Evolutionary conservation across 139 green algal genomes (phyloP).

Genomic region (Nannochloris sp.): DNA sequence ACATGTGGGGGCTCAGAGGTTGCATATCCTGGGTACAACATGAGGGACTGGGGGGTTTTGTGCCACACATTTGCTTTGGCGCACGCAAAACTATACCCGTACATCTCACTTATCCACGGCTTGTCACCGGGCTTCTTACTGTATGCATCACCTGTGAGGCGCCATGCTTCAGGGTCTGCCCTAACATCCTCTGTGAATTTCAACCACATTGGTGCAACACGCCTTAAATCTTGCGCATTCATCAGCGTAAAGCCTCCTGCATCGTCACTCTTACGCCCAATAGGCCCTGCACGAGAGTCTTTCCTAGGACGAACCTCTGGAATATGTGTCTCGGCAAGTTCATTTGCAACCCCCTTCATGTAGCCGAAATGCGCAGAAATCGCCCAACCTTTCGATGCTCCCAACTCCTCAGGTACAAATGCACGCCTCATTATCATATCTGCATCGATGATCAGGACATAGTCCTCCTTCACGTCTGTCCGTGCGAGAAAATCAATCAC

Average conservation of each 20-base stretch:
- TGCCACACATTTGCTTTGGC: constrained; percentile 71
- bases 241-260: constrained; percentile 81
- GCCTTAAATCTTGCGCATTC: constrained; percentile 59
- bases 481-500: constrained; percentile 64
- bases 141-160: constrained; percentile 37
- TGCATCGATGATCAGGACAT: constrained; percentile 50
- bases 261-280: constrained; percentile 32
- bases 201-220: constrained; percentile 64
- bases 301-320: constrained; percentile 48
- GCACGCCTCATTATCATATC: constrained; percentile 53
- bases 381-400: constrained; percentile 19
- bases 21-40: constrained; percentile 77
- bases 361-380: constrained; percentile 32
- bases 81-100: constrained; percentile 71
- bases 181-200: constrained; percentile 50
- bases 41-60: constrained; percentile 46
- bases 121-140: constrained; percentile 30
- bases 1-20: constrained; percentile 44
- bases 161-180: constrained; percentile 38
- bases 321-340: constrained; percentile 37
- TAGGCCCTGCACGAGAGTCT: constrained; percentile 43
- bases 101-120: constrained; percentile 38
- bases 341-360: constrained; percentile 39
- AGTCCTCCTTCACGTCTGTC: constrained; percentile 43
- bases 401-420: constrained; percentile 27